Base-by-base conservation (phyloP, 2,329 filamentous ascomycete species). In the Phoma sp. region DNA sequence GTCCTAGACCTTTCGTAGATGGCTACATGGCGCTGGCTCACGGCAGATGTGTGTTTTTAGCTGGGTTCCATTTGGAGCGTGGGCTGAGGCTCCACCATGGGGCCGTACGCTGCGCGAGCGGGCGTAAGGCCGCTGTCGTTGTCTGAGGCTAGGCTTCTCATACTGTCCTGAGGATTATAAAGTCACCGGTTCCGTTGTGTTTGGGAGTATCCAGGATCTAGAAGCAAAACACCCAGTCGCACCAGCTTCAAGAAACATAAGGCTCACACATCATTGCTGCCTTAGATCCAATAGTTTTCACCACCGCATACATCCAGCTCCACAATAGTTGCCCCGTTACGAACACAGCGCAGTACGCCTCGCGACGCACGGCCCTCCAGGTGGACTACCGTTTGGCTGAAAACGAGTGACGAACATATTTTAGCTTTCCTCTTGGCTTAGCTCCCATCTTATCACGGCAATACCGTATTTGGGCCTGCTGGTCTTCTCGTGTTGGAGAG, bases 131-230 rank as follows among this genome's bases (percentile, higher is more conserved):
- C 41, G 46, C 46, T 50, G 52, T 50, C 37, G 44, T 24, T 39
- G 52, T 55, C 41, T 42, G 46, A 38, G 41, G 23, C 47, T 49
- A 55, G 41, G 14, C 25, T 33, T 55, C 52, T 49, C 46, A 42
- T 36, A 54, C 52, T 27, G 33, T 50, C 37, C 46, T 55, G 52
- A 50, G 41, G 47, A 25, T 42, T 50, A 42, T 42, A 55, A 47
- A 47, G 52, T 50, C 46, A 41, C 52, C 46, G 24, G 29, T 50
- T 42, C 24, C 36, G 38, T 38, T 36, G 38, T 11, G 29, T 48
- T 44, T 40, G 35, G 36, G 40, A 35, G 40, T 22, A 39, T 29
- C 25, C 38, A 43, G 38, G 25, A 33, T 32, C 22, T 3, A 32
- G 43, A 47, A 47, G 44, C 18, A 23, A 33, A 8, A 22, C 36